These are phyloP conservation scores for Kappamyces sp. DNA, from an alignment of 192 early-diverging fungal genomes.

Conservation along the genomic window DNA sequence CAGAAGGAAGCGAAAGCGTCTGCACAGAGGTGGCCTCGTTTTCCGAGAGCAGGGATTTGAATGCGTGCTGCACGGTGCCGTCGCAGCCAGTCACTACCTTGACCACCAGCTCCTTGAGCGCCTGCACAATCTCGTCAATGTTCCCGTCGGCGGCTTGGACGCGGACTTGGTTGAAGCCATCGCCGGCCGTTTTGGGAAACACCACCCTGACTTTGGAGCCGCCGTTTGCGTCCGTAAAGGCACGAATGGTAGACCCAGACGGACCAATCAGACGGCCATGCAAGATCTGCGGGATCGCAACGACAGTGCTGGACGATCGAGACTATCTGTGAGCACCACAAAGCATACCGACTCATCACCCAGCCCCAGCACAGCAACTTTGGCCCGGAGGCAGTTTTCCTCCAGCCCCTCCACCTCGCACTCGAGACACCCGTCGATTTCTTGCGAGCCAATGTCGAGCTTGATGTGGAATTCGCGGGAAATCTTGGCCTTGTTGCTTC, in stretches of 20 bases:
- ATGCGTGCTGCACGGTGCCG: not conserved
- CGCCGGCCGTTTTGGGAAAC: constrained; percentile 30
- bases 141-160: not conserved
- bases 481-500: constrained; percentile 69
- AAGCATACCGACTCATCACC: constrained; percentile 47
- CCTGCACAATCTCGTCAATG: not conserved
- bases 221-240: constrained; percentile 49
- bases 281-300: constrained; percentile 67
- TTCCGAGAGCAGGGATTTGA: not conserved
- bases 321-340: constrained; percentile 25
- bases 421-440: constrained; percentile 28
- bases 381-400: constrained; percentile 25
- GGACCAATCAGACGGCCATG: constrained; percentile 80
- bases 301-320: constrained; percentile 25
- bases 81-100: constrained; percentile 22
- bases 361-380: constrained; percentile 30
- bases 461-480: constrained; percentile 50
- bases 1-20: no score
- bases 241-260: constrained; percentile 62
- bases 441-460: constrained; percentile 58
- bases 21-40: no score
- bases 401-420: constrained; percentile 38
- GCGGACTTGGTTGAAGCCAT: not conserved
- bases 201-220: constrained; percentile 44
- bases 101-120: constrained; percentile 19